Percentiles rank a stretch among this genome's conserved stretches.
Evolutionary conservation across 805 yeast genomes (phyloP).

Genomic region (Lachancea waltii): DNA sequence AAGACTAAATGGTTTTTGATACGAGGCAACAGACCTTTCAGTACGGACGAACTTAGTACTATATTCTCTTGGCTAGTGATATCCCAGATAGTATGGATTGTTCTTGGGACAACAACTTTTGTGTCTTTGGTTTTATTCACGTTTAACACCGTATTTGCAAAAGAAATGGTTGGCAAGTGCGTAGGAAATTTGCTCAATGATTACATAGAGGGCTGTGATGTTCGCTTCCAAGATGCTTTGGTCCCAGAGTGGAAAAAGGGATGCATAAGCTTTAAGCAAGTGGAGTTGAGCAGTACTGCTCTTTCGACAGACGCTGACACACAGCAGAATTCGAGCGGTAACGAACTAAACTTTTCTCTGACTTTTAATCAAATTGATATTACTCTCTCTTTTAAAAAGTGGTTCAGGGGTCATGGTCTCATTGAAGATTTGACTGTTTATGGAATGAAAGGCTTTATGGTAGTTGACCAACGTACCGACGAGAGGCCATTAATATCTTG

Average conservation of each 20-base stretch:
- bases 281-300: constrained; percentile 51
- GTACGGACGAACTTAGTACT: constrained; percentile 81
- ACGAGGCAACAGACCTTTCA: constrained; percentile 74
- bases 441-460: constrained; percentile 76
- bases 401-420: constrained; percentile 84
- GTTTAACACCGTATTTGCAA: constrained; percentile 77
- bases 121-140: constrained; percentile 70
- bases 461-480: constrained; percentile 46
- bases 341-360: constrained; percentile 67
- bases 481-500: constrained; percentile 24
- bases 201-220: constrained; percentile 64
- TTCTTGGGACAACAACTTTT: constrained; percentile 87
- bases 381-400: constrained; percentile 71
- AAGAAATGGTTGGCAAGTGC: constrained; percentile 75
- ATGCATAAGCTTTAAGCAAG: constrained; percentile 70
- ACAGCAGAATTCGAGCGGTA: background rate
- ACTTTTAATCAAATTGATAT: constrained; percentile 75
- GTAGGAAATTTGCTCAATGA: constrained; percentile 73
- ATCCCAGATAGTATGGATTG: constrained; percentile 72
- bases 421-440: constrained; percentile 68
- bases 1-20: constrained; percentile 71
- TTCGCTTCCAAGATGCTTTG: constrained; percentile 81
- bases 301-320: background rate
- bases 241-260: constrained; percentile 92
- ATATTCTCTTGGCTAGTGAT: constrained; percentile 84